These are phyloP conservation scores for Fusarium sp. DNA, from an alignment of 2,329 filamentous ascomycete species.

Conservation along the genomic window DNA sequence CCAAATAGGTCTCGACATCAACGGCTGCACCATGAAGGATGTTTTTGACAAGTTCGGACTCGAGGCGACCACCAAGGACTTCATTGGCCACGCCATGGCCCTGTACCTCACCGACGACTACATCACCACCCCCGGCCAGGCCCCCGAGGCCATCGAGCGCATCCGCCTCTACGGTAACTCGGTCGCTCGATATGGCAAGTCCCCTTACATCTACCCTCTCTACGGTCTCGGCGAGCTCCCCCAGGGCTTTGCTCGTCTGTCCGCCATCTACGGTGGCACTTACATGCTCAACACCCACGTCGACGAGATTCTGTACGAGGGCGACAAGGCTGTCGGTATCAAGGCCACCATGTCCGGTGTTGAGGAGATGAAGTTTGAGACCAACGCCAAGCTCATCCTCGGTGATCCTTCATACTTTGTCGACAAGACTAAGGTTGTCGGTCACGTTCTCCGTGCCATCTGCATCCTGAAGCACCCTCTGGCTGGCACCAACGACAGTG, in stretches of 20 bases:
- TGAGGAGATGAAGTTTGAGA: conserved; percentile 94
- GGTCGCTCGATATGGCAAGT: conserved; percentile 97
- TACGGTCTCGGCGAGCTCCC: conserved; percentile 98
- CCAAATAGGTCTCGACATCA: conserved; percentile 78
- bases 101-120: conserved; percentile 93
- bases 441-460: conserved; percentile 94
- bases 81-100: conserved; percentile 98
- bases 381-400: conserved; percentile 95
- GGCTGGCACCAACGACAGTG: conserved; percentile 85
- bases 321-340: conserved; percentile 89
- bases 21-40: conserved; percentile 91
- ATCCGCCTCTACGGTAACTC: conserved; percentile 98
- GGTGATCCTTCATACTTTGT: conserved; percentile 98
- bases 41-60: conserved; percentile 98
- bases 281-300: conserved; percentile 99
- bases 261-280: conserved; percentile 97
- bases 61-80: conserved; percentile 89
- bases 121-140: conserved; percentile 76
- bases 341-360: conserved; percentile 95
- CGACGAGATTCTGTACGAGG: conserved; percentile 88
- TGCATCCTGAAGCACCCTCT: conserved; percentile 97
- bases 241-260: conserved; percentile 96
- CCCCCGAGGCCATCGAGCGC: conserved; percentile 87
- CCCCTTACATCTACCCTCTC: conserved; percentile 98
- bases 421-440: conserved; percentile 85